phyloP scores from a whole-genome alignment of 352 stramenopile species.

The Phytophthora gonapodyides region DNA sequence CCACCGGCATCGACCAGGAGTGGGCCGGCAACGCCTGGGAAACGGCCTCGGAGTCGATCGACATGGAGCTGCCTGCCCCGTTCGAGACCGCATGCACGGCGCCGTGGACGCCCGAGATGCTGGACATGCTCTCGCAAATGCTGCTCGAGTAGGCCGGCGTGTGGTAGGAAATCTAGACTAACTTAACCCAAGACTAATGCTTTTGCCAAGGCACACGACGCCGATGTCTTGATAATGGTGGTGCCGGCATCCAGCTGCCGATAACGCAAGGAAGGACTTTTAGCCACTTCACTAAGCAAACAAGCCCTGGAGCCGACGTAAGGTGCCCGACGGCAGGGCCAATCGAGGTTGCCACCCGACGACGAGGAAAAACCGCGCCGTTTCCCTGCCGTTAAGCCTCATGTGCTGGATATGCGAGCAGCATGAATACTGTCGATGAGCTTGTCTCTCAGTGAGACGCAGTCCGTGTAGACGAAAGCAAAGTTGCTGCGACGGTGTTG shows the following conservation, averaged over 20 bases:
- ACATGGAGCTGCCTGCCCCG: slow-evolving; percentile 27
- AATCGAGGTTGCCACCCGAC: too few relatives aligned
- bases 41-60: slow-evolving; percentile 15
- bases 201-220: not conserved
- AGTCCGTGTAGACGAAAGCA: slow-evolving; percentile 5
- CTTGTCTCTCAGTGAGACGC: slow-evolving; percentile 20
- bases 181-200: too few relatives aligned
- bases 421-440: not conserved
- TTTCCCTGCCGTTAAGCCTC: slow-evolving; percentile 2
- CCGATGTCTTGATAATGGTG: slow-evolving; percentile 15
- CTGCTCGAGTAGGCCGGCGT: slow-evolving; percentile 34
- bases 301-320: too few relatives aligned
- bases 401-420: too few relatives aligned
- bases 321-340: too few relatives aligned
- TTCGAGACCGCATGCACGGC: slow-evolving; percentile 36
- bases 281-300: too few relatives aligned
- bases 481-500: not conserved
- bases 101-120: slow-evolving; percentile 47
- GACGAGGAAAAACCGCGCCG: not conserved
- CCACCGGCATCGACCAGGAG: slow-evolving; percentile 39
- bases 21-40: slow-evolving; percentile 32
- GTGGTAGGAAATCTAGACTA: slow-evolving; percentile 19
- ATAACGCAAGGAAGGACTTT: slow-evolving; percentile 1
- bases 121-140: slow-evolving; percentile 44
- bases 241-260: not conserved